Evolutionary conservation across 208 protist genomes (phyloP).

Genomic region (Strigomonas culicis): DNA sequence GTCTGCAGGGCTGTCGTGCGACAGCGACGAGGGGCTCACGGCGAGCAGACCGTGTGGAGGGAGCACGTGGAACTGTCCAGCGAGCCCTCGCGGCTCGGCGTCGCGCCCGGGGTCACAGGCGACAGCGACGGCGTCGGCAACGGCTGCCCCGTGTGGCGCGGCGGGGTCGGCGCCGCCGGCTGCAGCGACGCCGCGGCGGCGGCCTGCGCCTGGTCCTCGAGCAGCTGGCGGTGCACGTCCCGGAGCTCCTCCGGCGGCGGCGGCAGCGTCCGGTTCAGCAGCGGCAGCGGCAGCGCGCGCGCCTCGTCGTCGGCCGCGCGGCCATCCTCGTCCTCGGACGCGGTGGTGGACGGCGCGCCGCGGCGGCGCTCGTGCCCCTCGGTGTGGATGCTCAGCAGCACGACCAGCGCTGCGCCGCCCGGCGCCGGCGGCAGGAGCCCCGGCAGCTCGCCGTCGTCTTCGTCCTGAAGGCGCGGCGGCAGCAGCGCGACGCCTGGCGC

Average conservation of each 20-base stretch:
- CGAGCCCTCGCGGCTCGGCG: background rate
- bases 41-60: too few species aligned
- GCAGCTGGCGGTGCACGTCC: too few species aligned
- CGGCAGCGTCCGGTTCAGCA: too few species aligned
- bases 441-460: too few species aligned
- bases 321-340: background rate
- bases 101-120: background rate
- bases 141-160: too few species aligned
- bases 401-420: background rate
- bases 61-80: background rate
- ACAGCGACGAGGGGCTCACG: too few species aligned
- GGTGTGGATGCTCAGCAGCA: conserved; percentile 12
- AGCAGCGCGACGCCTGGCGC: too few species aligned
- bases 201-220: background rate
- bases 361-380: conserved; percentile 3
- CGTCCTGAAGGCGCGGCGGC: too few species aligned
- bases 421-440: too few species aligned
- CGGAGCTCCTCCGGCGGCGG: too few species aligned
- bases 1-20: too few species aligned
- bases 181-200: background rate
- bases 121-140: background rate
- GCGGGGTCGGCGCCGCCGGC: too few species aligned
- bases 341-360: conserved; percentile 7
- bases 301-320: background rate
- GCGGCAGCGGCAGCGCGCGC: background rate